These are phyloP conservation scores for Cicer bijugum DNA, from an alignment of 306 rosid genomes.

Conservation along the genomic window DNA sequence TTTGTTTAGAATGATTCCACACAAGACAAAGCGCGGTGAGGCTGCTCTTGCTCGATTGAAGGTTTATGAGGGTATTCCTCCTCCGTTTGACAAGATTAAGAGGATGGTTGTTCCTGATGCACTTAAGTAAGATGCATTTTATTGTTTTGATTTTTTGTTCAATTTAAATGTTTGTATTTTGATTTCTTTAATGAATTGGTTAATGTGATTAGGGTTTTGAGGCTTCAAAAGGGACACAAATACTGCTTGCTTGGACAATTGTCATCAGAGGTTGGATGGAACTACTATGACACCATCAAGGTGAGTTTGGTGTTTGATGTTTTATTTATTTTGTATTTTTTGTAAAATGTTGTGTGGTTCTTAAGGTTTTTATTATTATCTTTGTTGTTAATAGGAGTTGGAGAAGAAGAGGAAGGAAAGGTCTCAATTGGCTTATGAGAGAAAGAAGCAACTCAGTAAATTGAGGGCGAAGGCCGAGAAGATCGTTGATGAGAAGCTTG, in stretches of 20 bases:
- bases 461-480: slow-evolving; percentile 20
- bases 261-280: slow-evolving; percentile 22
- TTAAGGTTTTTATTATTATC: background rate
- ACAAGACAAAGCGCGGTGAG: slow-evolving; percentile 8
- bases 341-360: background rate
- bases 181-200: background rate
- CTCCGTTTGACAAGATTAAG: slow-evolving; percentile 8
- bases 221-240: slow-evolving; percentile 23
- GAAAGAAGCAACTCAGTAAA: slow-evolving; percentile 12
- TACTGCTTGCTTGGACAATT: background rate
- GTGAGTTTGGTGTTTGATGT: background rate
- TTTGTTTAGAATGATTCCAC: slow-evolving; percentile 3
- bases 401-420: slow-evolving; percentile 32
- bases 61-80: slow-evolving; percentile 12
- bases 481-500: slow-evolving; percentile 20
- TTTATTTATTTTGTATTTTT: background rate
- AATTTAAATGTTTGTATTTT: background rate
- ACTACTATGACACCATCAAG: slow-evolving; percentile 1
- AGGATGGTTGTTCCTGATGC: slow-evolving; percentile 26
- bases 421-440: background rate
- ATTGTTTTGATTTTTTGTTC: background rate
- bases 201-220: slow-evolving; percentile 3
- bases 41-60: background rate
- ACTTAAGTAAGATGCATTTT: background rate
- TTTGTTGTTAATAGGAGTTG: background rate